Percentiles rank a stretch among this genome's conserved stretches.
Conservation (phyloP, 768 basidiomycete species). For the Glaciozyma martinii region DNA sequence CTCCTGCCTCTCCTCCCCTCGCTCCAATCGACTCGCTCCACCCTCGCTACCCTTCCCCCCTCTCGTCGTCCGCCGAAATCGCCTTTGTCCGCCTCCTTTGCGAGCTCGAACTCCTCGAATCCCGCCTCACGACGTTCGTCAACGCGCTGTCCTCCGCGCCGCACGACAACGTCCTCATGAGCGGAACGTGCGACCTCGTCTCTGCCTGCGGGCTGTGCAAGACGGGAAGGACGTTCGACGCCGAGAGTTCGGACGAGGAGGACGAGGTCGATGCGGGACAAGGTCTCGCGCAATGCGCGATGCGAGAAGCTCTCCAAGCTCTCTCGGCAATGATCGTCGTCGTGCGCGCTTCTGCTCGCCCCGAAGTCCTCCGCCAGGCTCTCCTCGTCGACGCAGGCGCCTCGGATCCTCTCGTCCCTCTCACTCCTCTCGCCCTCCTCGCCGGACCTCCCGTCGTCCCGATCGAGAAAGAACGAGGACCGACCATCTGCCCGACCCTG, state of each 20-base stretch:
- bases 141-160: slow-evolving; percentile 5
- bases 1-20: slow-evolving; percentile 24
- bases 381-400: slow-evolving; percentile 1
- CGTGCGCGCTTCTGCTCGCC: slow-evolving; percentile 20
- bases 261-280: slow-evolving; percentile 7
- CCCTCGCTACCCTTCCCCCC: neutral
- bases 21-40: neutral
- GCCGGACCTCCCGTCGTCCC: slow-evolving; percentile 6
- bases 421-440: slow-evolving; percentile 18
- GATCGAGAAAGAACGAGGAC: neutral
- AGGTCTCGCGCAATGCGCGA: slow-evolving; percentile 30
- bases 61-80: slow-evolving; percentile 2
- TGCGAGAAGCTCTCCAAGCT: slow-evolving; percentile 35
- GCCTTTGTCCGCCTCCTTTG: slow-evolving; percentile 26
- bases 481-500: slow-evolving; percentile 31
- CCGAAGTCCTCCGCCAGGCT: slow-evolving; percentile 10
- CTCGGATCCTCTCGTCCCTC: neutral
- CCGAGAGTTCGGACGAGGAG: slow-evolving; percentile 31
- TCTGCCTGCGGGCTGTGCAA: slow-evolving; percentile 29
- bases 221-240: slow-evolving; percentile 28
- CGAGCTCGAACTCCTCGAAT: slow-evolving; percentile 29
- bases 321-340: slow-evolving; percentile 31
- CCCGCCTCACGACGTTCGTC: slow-evolving; percentile 19
- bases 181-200: slow-evolving; percentile 3
- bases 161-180: slow-evolving; percentile 6